Base-by-base conservation (phyloP, 257 asterid genomes). In the Nicotiana noctiflora region DNA sequence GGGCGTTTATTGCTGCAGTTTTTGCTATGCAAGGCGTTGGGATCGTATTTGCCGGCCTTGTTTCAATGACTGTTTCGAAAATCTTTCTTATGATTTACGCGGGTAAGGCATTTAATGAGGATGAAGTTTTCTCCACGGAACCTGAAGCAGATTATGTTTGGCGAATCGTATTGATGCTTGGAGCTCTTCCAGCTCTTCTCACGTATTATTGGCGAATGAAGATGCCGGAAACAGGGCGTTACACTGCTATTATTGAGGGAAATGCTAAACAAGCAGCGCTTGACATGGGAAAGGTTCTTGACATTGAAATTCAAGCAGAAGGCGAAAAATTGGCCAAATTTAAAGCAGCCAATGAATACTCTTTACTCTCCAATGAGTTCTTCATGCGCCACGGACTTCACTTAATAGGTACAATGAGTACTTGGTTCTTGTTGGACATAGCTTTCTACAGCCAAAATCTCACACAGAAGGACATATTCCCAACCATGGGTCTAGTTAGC, bases 201-300 rank as follows among this genome's bases (percentile, higher is more conserved):
- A 92, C 96, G 1, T 92, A 65, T 61, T 92, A 91, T 81, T 92
- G 94, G 96, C 89, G 97, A 6, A 91, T 92, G 94, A 92, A 92
- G 63, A 81, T 81, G 83, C 83, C 83, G 11, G 83, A 81, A 72
- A 81, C 83, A 17, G 83, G 80, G 8, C 92, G 96, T n/a, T 92
- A 92, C 89, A 92, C 97, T 0, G 94, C 97, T 4, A 79, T 92
- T 1, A 94, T 92, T 0, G 97, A 94, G 11, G 91, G 86, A 61
- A 88, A 91, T 37, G 96, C 94, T 0, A 90, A 86, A 60, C 90
- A 88, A 59, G 97, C 97, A 0, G 96, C 93, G 2, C 62, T 29
- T 10, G 94, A 92, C 53, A 92, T 92, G 97, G 82, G 86, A 1
- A 81, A 66, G 17, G 97, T 93, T 15, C 34, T 93, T 75, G 83